phyloP scores from a whole-genome alignment of 106 monocot genomes.

The Triglochin maritima region DNA sequence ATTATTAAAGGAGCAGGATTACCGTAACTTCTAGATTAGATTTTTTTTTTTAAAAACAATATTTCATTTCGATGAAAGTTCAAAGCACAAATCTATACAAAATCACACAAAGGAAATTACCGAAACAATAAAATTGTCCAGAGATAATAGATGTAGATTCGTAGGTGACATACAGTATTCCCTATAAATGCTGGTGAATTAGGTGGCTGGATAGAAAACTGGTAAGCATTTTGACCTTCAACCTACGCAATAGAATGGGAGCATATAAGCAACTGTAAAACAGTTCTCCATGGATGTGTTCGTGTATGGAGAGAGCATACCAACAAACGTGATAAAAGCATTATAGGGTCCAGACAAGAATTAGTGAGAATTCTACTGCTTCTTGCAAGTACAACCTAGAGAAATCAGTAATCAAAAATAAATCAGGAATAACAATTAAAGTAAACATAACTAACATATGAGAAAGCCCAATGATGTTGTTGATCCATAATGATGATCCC shows the following conservation, averaged over 20 bases:
- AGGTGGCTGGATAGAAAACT: constrained; percentile 89
- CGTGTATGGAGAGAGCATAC: constrained; percentile 13
- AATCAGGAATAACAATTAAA: background rate
- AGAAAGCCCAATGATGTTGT: no score
- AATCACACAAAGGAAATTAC: no score
- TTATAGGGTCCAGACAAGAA: constrained; percentile 49
- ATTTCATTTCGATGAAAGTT: background rate
- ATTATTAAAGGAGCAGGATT: no score
- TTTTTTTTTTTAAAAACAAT: no score
- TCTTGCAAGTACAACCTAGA: constrained; percentile 79
- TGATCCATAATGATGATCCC: no score
- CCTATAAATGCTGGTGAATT: constrained; percentile 89
- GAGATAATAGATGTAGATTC: background rate
- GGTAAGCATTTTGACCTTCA: constrained; percentile 81
- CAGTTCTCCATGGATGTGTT: no score
- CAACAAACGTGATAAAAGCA: constrained; percentile 57
- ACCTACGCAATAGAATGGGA: constrained; percentile 24
- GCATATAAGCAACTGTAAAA: background rate
- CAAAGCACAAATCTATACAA: no score
- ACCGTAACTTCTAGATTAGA: no score
- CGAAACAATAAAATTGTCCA: background rate
- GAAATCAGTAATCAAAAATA: constrained; percentile 3
- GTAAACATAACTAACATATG: background rate
- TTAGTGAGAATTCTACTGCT: constrained; percentile 66
- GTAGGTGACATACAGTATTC: constrained; percentile 69